A percentile compares a stretch with the other conserved stretches of the same genome.
These are phyloP conservation scores for Chenopodium album DNA, from an alignment of 148 eudicot genomes.

Conservation along the genomic window DNA sequence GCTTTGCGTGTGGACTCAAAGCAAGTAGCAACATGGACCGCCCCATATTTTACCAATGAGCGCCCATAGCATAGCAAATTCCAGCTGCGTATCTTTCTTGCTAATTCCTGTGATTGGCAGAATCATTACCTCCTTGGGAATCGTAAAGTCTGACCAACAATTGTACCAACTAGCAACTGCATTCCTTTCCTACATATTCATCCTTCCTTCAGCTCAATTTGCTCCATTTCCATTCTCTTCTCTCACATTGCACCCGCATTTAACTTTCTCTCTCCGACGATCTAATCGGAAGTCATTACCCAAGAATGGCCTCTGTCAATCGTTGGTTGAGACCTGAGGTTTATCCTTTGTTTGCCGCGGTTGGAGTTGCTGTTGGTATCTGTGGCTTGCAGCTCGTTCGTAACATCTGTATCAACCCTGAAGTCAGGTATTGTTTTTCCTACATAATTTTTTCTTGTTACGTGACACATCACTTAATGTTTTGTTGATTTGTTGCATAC, in stretches of 20 bases:
- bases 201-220: background rate
- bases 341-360: constrained; percentile 40
- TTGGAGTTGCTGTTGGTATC: constrained; percentile 46
- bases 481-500: too few species aligned
- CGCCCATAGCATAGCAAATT: background rate
- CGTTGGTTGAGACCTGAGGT: constrained; percentile 49
- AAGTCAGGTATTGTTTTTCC: constrained; percentile 36
- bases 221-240: background rate
- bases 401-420: constrained; percentile 46
- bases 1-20: background rate
- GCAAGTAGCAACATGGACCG: background rate
- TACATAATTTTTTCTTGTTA: background rate
- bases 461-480: background rate
- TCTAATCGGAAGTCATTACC: background rate
- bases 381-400: constrained; percentile 39
- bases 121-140: background rate
- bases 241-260: background rate
- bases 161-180: background rate
- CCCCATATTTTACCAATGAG: constrained; percentile 1
- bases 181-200: background rate
- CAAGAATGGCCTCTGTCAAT: constrained; percentile 26
- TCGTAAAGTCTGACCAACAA: background rate
- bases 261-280: constrained; percentile 3
- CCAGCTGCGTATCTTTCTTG: background rate
- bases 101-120: constrained; percentile 1